phyloP scores from a whole-genome alignment of 2,329 filamentous ascomycete species.

The Blastomyces silverae region DNA sequence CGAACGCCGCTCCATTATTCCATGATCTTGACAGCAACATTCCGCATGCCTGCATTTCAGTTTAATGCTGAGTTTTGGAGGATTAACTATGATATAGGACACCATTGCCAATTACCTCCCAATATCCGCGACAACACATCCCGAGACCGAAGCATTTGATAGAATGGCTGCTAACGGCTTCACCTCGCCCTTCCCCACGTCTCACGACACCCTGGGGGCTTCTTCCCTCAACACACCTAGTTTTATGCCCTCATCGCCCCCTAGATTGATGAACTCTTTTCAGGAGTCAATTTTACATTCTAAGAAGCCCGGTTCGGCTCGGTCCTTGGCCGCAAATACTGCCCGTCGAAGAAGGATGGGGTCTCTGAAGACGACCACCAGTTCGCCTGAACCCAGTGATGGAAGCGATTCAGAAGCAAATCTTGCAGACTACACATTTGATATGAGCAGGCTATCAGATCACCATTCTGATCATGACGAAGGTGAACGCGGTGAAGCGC shows the following conservation, averaged over 20 bases:
- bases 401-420: slow-evolving; percentile 34
- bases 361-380: slow-evolving; percentile 21
- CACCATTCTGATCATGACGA: slow-evolving; percentile 22
- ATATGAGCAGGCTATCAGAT: slow-evolving; percentile 35
- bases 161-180: slow-evolving; percentile 36
- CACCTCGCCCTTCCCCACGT: slow-evolving; percentile 35
- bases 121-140: not conserved
- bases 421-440: slow-evolving; percentile 37
- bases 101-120: not conserved
- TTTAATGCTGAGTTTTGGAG: not conserved
- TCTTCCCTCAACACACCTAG: slow-evolving; percentile 36
- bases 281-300: slow-evolving; percentile 13
- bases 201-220: slow-evolving; percentile 40
- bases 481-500: slow-evolving; percentile 22
- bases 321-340: slow-evolving; percentile 12
- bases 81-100: slow-evolving; percentile 6
- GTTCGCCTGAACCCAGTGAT: slow-evolving; percentile 26
- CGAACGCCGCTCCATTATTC: not conserved
- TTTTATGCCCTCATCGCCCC: slow-evolving; percentile 36
- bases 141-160: slow-evolving; percentile 8
- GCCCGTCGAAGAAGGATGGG: slow-evolving; percentile 12
- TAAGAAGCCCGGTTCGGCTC: slow-evolving; percentile 11
- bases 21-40: not conserved
- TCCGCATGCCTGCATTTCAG: not conserved
- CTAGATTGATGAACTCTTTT: slow-evolving; percentile 19